Conservation (phyloP, 345 rosid genomes). For the Salix purpurea region DNA sequence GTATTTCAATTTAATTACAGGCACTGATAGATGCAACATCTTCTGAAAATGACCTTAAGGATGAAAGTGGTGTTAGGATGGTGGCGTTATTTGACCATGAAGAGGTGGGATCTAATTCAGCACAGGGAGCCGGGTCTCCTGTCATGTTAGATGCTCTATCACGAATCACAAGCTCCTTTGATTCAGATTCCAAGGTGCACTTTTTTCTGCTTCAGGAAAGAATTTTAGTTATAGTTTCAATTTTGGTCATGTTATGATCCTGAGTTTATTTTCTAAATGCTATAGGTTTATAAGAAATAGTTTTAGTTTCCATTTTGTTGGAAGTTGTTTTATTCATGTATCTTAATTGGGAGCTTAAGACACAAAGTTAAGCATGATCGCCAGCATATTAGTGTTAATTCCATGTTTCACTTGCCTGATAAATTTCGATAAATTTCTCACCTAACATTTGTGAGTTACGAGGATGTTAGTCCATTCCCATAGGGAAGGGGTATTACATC, state of each 20-base stretch:
- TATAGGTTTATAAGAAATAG: not conserved
- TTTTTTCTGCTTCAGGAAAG: not conserved
- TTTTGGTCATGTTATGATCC: not conserved
- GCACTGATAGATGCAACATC: constrained; percentile 78
- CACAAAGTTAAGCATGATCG: not conserved
- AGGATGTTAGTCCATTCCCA: not conserved
- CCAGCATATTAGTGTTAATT: not conserved
- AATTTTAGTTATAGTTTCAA: not conserved
- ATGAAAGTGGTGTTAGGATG: constrained; percentile 85
- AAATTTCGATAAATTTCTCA: not conserved
- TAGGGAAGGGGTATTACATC: not conserved
- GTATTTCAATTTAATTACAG: constrained; percentile 36
- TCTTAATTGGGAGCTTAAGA: not conserved
- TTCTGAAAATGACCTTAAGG: constrained; percentile 57
- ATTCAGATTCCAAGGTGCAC: constrained; percentile 63
- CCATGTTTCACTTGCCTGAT: not conserved
- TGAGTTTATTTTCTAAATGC: not conserved
- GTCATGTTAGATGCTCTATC: constrained; percentile 90
- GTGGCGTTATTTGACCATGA: constrained; percentile 96
- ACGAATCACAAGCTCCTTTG: constrained; percentile 68
- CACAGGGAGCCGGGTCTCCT: constrained; percentile 98
- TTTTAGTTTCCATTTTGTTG: not conserved
- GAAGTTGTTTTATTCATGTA: not conserved
- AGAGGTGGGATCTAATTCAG: constrained; percentile 92
- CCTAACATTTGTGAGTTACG: not conserved